Evolutionary conservation across 192 early-diverging fungal genomes (phyloP).

Genomic region (Radiomyces spectabilis): DNA sequence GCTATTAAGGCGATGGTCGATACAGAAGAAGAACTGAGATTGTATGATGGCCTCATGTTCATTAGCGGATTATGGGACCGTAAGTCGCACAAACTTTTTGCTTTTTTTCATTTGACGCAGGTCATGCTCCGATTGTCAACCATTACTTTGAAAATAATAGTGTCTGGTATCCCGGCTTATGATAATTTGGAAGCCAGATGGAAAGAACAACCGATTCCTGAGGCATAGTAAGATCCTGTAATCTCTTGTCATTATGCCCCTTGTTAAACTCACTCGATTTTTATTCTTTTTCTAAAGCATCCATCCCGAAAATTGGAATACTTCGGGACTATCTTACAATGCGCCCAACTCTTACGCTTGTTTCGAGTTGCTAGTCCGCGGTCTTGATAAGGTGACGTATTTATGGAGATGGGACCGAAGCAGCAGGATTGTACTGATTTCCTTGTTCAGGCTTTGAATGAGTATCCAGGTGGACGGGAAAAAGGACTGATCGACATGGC

Average conservation of each 20-base stretch:
- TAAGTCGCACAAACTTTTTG: slow-evolving; percentile 11
- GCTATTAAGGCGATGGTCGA: not conserved
- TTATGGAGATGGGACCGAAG: not conserved
- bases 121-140: no score
- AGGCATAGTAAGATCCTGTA: slow-evolving; percentile 16
- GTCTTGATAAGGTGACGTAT: slow-evolving; percentile 13
- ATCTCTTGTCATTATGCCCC: no score
- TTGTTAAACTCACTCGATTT: no score
- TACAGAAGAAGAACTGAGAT: not conserved
- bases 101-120: no score
- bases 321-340: slow-evolving; percentile 11
- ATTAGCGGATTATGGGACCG: slow-evolving; percentile 22
- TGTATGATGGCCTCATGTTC: slow-evolving; percentile 21
- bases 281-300: not conserved
- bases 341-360: slow-evolving; percentile 19
- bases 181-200: slow-evolving; percentile 2
- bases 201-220: slow-evolving; percentile 1
- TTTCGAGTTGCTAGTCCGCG: slow-evolving; percentile 13
- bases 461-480: slow-evolving; percentile 15
- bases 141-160: slow-evolving; percentile 8
- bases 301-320: not conserved
- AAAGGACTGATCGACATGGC: slow-evolving; percentile 1
- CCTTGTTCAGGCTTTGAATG: slow-evolving; percentile 10
- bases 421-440: not conserved
- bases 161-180: slow-evolving; percentile 4